A percentile compares a stretch with the other conserved stretches of the same genome.
Evolutionary conservation across 768 basidiomycete species (phyloP).

Genomic region (Kwoniella newhampshirensis): DNA sequence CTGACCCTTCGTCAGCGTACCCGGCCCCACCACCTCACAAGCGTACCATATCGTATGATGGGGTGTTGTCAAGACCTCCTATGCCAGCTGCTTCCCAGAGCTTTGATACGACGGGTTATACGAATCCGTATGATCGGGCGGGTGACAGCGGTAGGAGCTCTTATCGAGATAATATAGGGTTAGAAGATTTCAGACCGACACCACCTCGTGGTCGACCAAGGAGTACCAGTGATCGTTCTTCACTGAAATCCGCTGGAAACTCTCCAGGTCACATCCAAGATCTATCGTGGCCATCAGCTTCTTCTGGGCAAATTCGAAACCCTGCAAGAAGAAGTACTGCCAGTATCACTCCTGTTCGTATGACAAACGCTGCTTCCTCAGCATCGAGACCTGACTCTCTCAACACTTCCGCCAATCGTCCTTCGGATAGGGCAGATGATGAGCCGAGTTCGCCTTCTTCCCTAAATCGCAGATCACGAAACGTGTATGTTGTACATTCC

Average conservation of each 20-base stretch:
- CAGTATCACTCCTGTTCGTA: not conserved
- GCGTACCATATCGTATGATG: not conserved
- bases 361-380: not conserved
- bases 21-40: constrained; percentile 8
- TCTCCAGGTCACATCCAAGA: constrained; percentile 2
- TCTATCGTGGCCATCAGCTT: constrained; percentile 8
- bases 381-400: constrained; percentile 16
- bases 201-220: not conserved
- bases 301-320: not conserved
- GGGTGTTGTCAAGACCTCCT: constrained; percentile 8
- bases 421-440: not conserved
- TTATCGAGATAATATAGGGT: constrained; percentile 7
- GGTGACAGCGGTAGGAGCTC: not conserved
- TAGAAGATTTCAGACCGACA: constrained; percentile 2
- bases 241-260: not conserved
- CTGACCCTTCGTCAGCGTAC: constrained; percentile 8
- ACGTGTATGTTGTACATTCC: constrained; percentile 42
- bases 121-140: not conserved
- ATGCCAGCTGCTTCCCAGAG: not conserved
- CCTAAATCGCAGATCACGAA: constrained; percentile 15
- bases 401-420: not conserved
- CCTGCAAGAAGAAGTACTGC: not conserved
- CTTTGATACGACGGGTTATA: not conserved
- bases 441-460: constrained; percentile 15
- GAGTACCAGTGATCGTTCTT: not conserved